Evolutionary conservation across 306 rosid genomes (phyloP).

Genomic region (Sesbania bispinosa): DNA sequence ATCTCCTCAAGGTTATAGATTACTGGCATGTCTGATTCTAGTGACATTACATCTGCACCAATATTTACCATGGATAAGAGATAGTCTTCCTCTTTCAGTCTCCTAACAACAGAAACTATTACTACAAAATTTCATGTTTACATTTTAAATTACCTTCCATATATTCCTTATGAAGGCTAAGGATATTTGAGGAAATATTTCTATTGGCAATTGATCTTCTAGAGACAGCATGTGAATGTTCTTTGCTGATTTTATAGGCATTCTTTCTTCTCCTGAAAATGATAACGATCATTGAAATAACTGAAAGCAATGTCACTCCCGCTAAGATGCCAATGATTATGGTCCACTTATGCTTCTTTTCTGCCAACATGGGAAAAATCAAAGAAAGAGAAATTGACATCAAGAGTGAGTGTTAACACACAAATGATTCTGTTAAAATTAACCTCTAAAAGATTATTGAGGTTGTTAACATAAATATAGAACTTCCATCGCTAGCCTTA

Average conservation of each 20-base stretch:
- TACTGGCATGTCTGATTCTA: constrained; percentile 55
- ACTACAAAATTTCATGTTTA: not conserved
- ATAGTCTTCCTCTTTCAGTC: not conserved
- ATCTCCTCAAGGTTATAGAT: constrained; percentile 50
- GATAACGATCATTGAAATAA: constrained; percentile 23
- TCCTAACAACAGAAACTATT: not conserved
- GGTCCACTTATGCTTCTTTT: constrained; percentile 22
- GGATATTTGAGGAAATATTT: constrained; percentile 32
- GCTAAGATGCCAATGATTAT: constrained; percentile 32
- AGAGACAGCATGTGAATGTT: constrained; percentile 29
- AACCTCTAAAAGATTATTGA: not conserved
- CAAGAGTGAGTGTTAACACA: not conserved
- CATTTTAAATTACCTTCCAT: constrained; percentile 39
- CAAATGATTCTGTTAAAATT: not conserved
- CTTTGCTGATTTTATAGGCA: not conserved
- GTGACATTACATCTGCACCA: constrained; percentile 38
- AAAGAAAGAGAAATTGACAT: constrained; percentile 11
- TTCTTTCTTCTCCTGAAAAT: constrained; percentile 36
- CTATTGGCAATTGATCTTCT: constrained; percentile 22
- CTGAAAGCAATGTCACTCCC: constrained; percentile 36
- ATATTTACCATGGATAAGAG: not conserved
- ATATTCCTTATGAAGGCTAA: constrained; percentile 21
- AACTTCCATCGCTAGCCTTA: not conserved
- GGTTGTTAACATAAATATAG: not conserved
- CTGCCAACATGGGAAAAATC: constrained; percentile 26